Percentiles rank a stretch among this genome's conserved stretches.
phyloP scores from a whole-genome alignment of 805 yeast genomes.

The Teunomyces pallodes region DNA sequence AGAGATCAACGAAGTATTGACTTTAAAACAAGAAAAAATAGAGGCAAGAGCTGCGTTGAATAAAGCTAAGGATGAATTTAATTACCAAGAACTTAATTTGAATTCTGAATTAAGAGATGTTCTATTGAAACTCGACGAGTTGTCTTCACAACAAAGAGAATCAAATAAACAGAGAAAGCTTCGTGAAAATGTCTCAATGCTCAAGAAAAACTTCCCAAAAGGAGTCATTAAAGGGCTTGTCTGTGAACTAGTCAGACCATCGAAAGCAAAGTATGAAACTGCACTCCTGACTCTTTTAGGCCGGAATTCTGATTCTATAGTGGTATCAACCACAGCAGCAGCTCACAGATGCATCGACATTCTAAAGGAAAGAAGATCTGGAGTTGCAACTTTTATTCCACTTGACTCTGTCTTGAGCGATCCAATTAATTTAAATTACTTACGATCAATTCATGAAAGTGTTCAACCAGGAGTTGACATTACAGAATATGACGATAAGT shows the following conservation, averaged over 20 bases:
- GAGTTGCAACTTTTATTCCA: slow-evolving; percentile 86
- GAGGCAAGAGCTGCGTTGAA: slow-evolving; percentile 26
- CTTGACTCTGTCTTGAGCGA: slow-evolving; percentile 66
- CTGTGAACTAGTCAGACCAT: slow-evolving; percentile 75
- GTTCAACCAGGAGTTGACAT: slow-evolving; percentile 75
- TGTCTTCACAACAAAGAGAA: slow-evolving; percentile 75
- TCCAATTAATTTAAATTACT: slow-evolving; percentile 48
- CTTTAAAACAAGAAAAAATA: slow-evolving; percentile 24
- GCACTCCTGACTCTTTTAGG: slow-evolving; percentile 82
- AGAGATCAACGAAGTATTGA: slow-evolving; percentile 31
- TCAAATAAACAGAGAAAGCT: slow-evolving; percentile 64
- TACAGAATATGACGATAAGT: slow-evolving; percentile 60
- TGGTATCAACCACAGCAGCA: slow-evolving; percentile 69
- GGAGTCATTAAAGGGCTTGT: slow-evolving; percentile 79
- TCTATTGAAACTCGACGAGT: slow-evolving; percentile 61
- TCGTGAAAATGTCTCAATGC: slow-evolving; percentile 67
- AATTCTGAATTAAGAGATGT: slow-evolving; percentile 62
- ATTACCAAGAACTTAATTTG: slow-evolving; percentile 54
- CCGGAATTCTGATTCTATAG: slow-evolving; percentile 71
- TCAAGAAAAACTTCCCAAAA: slow-evolving; percentile 67
- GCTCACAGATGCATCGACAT: slow-evolving; percentile 78
- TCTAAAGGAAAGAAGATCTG: slow-evolving; percentile 80
- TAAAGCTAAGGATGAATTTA: slow-evolving; percentile 33
- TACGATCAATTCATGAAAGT: slow-evolving; percentile 50
- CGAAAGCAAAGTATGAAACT: slow-evolving; percentile 63